These are phyloP conservation scores for Leishmania aethiopica DNA, from an alignment of 208 protist species.

Conservation along the genomic window DNA sequence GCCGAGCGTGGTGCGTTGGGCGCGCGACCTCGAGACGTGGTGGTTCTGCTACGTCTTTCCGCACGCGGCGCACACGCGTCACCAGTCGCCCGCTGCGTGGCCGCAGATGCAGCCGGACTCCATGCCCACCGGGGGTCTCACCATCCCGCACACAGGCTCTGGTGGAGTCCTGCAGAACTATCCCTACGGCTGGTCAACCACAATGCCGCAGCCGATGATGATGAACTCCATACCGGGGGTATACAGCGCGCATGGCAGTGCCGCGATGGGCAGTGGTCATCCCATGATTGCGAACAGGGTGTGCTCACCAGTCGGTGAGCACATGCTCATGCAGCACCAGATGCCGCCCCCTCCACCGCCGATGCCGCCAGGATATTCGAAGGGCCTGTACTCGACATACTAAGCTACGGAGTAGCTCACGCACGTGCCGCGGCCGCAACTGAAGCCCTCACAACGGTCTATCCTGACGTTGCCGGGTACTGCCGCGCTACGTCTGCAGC, in stretches of 20 bases:
- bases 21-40: slow-evolving; percentile 31
- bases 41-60: slow-evolving; percentile 39
- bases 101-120: background rate
- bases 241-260: background rate
- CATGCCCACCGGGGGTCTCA: background rate
- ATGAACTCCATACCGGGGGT: background rate
- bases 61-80: slow-evolving; percentile 27
- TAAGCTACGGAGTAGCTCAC: background rate
- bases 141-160: background rate
- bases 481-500: background rate
- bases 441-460: background rate
- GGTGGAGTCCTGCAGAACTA: background rate
- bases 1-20: slow-evolving; percentile 31
- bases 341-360: background rate
- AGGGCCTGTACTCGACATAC: slow-evolving; percentile 10
- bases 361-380: slow-evolving; percentile 3
- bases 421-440: background rate
- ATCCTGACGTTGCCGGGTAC: background rate
- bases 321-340: background rate
- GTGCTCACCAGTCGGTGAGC: background rate
- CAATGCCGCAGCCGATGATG: slow-evolving; percentile 1
- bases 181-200: slow-evolving; percentile 17
- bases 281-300: background rate
- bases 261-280: background rate
- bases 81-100: slow-evolving; percentile 13